These are phyloP conservation scores for Diaporthe vaccinii DNA, from an alignment of 2,329 filamentous ascomycete genomes.

Conservation along the genomic window DNA sequence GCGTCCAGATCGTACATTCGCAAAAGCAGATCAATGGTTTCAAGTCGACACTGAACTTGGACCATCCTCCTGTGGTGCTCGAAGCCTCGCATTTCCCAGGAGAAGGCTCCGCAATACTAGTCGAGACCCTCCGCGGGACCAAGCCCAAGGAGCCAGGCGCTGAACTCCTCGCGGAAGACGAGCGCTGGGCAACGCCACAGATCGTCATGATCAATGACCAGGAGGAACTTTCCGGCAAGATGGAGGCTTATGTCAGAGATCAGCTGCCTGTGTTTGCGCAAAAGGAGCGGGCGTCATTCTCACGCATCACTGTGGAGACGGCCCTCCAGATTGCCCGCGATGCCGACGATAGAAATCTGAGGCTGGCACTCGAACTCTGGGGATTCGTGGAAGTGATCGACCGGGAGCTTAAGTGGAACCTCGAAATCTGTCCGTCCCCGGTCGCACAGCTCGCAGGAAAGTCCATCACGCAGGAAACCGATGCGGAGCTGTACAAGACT, in stretches of 20 bases:
- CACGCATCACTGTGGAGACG: conserved; percentile 69
- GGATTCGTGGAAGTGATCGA: conserved; percentile 75
- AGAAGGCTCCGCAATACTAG: conserved; percentile 58
- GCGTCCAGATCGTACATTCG: conserved; percentile 73
- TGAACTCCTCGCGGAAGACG: conserved; percentile 52
- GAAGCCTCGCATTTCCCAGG: conserved; percentile 73
- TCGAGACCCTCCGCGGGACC: conserved; percentile 58
- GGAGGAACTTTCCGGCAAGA: conserved; percentile 70
- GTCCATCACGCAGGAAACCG: conserved; percentile 66
- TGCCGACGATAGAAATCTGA: conserved; percentile 67
- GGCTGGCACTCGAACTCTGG: conserved; percentile 74
- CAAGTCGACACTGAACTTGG: conserved; percentile 64
- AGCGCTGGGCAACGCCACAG: conserved; percentile 52
- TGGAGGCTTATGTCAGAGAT: conserved; percentile 72
- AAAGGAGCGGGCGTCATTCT: conserved; percentile 71
- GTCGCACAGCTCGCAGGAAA: conserved; percentile 55
- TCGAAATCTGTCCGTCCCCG: conserved; percentile 61
- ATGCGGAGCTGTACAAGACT: conserved; percentile 71
- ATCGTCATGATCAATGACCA: conserved; percentile 72
- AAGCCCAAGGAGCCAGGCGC: conserved; percentile 49
- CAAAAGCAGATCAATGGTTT: conserved; percentile 70
- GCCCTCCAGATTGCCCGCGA: conserved; percentile 60
- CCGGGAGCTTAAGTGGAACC: conserved; percentile 72
- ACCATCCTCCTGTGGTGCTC: conserved; percentile 63
- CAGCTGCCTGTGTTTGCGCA: conserved; percentile 70